These are phyloP conservation scores for Erodium chrysanthum DNA, from an alignment of 441 rosid genomes.

Conservation along the genomic window DNA sequence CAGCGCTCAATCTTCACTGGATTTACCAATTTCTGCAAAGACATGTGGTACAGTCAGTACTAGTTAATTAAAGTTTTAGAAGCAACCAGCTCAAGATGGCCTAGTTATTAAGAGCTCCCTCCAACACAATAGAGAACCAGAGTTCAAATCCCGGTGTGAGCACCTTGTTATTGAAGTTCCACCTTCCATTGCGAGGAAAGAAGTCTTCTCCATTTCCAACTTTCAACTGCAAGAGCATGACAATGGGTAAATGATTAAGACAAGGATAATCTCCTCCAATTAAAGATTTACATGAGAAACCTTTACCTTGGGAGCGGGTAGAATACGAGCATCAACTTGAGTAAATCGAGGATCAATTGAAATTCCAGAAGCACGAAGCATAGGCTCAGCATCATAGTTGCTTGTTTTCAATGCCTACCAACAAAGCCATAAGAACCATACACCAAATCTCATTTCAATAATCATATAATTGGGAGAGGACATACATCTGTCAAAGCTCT, in stretches of 20 bases:
- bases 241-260: neutral
- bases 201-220: constrained; percentile 53
- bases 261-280: neutral
- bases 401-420: constrained; percentile 39
- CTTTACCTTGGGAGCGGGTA: neutral
- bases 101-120: too few species aligned
- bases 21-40: neutral
- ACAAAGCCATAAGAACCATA: neutral
- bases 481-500: constrained; percentile 42
- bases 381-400: constrained; percentile 57
- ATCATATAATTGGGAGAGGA: neutral
- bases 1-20: neutral
- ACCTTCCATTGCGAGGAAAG: constrained; percentile 57
- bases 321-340: constrained; percentile 58
- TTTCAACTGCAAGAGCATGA: constrained; percentile 36
- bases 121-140: too few species aligned
- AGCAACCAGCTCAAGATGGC: too few species aligned
- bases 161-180: constrained; percentile 78
- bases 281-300: neutral
- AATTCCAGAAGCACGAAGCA: constrained; percentile 58
- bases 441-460: neutral
- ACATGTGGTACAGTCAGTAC: neutral
- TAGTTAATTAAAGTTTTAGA: neutral
- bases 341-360: constrained; percentile 44
- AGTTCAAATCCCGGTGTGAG: too few species aligned